Base-by-base conservation (phyloP, 164 flowering plant genomes). In the Magnolia officinalis region DNA sequence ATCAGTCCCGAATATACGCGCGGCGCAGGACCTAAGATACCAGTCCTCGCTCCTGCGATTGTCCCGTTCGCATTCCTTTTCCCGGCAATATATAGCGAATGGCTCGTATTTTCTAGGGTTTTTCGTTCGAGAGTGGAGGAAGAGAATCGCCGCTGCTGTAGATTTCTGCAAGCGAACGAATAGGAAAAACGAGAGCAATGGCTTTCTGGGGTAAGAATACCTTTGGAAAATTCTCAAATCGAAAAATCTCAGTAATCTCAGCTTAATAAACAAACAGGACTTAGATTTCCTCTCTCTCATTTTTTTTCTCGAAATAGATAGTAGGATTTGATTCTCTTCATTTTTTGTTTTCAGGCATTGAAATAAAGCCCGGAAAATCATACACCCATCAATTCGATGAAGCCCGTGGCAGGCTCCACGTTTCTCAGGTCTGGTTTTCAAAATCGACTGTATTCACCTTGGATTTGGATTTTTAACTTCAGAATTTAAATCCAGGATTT, bases 291-390 rank as follows among this genome's bases (percentile, higher is more conserved):
- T 55, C 61, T 55, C 18, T 16, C 18, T 55, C 16, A 55, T 55
- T 55, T 55, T 55, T 55, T 55, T 55, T 55, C 16, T 55, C 16
- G 61, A 55, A 55, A 55, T 55, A 11, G 18, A 55, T 16, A 11
- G 61, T 67, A 16, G 49, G 8, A 18, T 67, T 7, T 23, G 69
- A 24, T 68, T 31, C 11, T 8, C 16, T 68, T 68, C n/a, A 11
- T 29, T 50, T 80, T 4, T 68, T 63, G 21, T 72, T 37, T 8
- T 19, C 83, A 94, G 99, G 99, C 10, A 79, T 92, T 68, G 97
- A 94, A 83, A 82, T 96, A 70, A 91, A 90, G 78, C 92, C 96
- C 0, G 92, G 90, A 0, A 79, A 89, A 70, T 88, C 96, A 0
- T 88, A 83, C 73, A 78, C 81, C 23, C 90, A 82, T 83, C 82